These are phyloP conservation scores for Fistulifera solaris DNA, from an alignment of 108 stramenopile genomes.

Conservation along the genomic window DNA sequence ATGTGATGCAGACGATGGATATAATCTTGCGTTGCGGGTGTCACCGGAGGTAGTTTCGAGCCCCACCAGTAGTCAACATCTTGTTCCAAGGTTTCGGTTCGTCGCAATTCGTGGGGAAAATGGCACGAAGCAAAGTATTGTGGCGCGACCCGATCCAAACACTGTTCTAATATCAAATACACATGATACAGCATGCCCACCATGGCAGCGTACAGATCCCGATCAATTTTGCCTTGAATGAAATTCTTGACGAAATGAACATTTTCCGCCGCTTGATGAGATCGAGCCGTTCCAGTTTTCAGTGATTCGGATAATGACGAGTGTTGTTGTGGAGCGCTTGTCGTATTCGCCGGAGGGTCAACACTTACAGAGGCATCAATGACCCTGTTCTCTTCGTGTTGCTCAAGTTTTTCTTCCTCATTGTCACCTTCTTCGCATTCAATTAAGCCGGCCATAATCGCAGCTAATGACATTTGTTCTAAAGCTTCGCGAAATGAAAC, in stretches of 20 bases:
- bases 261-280: slow-evolving; percentile 80
- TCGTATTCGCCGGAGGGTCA: neutral
- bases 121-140: slow-evolving; percentile 50
- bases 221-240: slow-evolving; percentile 68
- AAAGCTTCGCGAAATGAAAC: slow-evolving; percentile 31
- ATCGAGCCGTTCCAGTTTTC: slow-evolving; percentile 69
- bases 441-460: slow-evolving; percentile 53
- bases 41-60: slow-evolving; percentile 23
- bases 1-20: slow-evolving; percentile 52
- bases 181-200: slow-evolving; percentile 58
- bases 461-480: slow-evolving; percentile 52
- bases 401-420: slow-evolving; percentile 7
- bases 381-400: slow-evolving; percentile 7
- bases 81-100: slow-evolving; percentile 41
- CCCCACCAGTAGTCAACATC: slow-evolving; percentile 86
- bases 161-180: slow-evolving; percentile 58
- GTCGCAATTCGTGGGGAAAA: slow-evolving; percentile 62
- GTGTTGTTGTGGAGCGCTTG: neutral
- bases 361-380: neutral
- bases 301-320: slow-evolving; percentile 48
- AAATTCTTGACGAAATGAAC: slow-evolving; percentile 87
- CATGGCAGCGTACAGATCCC: slow-evolving; percentile 50
- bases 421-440: slow-evolving; percentile 11
- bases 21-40: slow-evolving; percentile 71
- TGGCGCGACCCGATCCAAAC: slow-evolving; percentile 52